A percentile compares a stretch with the other conserved stretches of the same genome.
Evolutionary conservation across 148 eudicot species (phyloP).

Genomic region (Vaccinium darrowii): DNA sequence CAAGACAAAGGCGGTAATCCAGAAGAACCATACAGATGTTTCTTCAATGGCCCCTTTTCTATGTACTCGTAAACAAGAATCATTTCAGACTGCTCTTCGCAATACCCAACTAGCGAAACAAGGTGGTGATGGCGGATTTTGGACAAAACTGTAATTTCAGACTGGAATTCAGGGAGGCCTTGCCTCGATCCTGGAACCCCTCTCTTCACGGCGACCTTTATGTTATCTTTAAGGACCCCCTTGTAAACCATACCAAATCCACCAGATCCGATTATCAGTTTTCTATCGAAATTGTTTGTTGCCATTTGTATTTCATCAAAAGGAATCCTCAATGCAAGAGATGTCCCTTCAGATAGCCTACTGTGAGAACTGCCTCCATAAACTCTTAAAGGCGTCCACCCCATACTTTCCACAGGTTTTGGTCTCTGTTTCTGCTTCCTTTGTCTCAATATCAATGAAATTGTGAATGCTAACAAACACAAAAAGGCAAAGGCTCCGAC

Average conservation of each 20-base stretch:
- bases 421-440: conserved; percentile 47
- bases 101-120: conserved; percentile 87
- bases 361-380: conserved; percentile 52
- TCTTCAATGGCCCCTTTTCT: conserved; percentile 81
- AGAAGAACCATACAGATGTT: conserved; percentile 66
- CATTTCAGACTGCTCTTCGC: conserved; percentile 96
- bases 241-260: conserved; percentile 95
- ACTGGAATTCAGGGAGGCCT: conserved; percentile 91
- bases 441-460: conserved; percentile 34
- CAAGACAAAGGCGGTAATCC: conserved; percentile 59
- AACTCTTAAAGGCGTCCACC: conserved; percentile 71
- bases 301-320: conserved; percentile 72
- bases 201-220: conserved; percentile 81
- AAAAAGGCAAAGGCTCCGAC: conserved; percentile 49
- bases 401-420: conserved; percentile 53
- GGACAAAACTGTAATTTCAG: conserved; percentile 79
- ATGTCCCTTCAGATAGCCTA: conserved; percentile 54
- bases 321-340: conserved; percentile 59
- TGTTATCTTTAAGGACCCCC: conserved; percentile 62
- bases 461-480: conserved; percentile 33
- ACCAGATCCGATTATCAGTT: conserved; percentile 71
- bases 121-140: conserved; percentile 86
- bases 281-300: conserved; percentile 75
- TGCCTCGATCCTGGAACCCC: conserved; percentile 91
- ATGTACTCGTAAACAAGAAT: conserved; percentile 89